These are phyloP conservation scores for Coniochaeta pulveracea DNA, from an alignment of 2,329 filamentous ascomycete species.

Conservation along the genomic window DNA sequence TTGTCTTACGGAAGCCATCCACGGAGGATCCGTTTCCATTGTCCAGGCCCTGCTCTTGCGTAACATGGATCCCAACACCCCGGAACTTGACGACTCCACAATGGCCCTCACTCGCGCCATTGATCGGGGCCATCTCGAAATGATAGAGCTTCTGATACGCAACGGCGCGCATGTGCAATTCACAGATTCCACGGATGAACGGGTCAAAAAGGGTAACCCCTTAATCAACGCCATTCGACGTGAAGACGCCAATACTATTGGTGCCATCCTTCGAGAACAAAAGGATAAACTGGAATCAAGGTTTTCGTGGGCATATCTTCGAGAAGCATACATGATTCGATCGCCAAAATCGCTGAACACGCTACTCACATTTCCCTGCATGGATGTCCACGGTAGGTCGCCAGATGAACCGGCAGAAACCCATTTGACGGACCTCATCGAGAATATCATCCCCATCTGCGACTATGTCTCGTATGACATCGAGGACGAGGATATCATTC, in stretches of 20 bases:
- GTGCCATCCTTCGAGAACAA: constrained; percentile 1
- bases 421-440: constrained; percentile 2
- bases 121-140: background rate
- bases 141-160: constrained; percentile 2
- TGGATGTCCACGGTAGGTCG: constrained; percentile 3
- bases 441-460: constrained; percentile 2
- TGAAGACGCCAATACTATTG: constrained; percentile 3
- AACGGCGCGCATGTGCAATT: constrained; percentile 18
- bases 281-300: background rate
- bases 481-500: background rate
- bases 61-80: background rate
- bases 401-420: background rate
- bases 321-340: constrained; percentile 4
- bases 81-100: background rate
- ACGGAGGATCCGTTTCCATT: background rate
- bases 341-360: background rate
- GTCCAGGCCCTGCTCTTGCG: background rate
- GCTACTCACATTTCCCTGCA: constrained; percentile 1
- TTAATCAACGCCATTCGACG: constrained; percentile 2
- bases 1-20: background rate
- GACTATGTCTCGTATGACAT: background rate
- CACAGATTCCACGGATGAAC: constrained; percentile 16
- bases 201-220: constrained; percentile 8
- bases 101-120: background rate
- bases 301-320: constrained; percentile 5